Percentiles rank a stretch among this genome's conserved stretches.
Evolutionary conservation across 768 basidiomycete genomes (phyloP).

Genomic region (Boletus vinaceobasis): DNA sequence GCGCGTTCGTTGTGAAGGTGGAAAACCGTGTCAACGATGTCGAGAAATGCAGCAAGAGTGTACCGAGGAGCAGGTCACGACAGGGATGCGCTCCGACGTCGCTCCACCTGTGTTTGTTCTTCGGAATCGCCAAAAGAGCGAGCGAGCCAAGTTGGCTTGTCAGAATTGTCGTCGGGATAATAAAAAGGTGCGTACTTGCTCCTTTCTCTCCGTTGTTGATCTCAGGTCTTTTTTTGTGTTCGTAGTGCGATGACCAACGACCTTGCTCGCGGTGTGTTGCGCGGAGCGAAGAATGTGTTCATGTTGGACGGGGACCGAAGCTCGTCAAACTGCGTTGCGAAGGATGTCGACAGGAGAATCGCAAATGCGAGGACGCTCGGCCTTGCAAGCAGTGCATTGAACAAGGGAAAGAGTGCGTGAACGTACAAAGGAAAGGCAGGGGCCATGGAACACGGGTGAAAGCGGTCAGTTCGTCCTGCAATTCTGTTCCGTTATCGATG

Average conservation of each 20-base stretch:
- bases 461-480: constrained; percentile 41
- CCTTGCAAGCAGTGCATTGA: constrained; percentile 55
- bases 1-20: constrained; percentile 42
- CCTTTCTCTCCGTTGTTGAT: background rate
- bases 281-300: constrained; percentile 53
- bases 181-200: constrained; percentile 47
- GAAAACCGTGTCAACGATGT: constrained; percentile 36
- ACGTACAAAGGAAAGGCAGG: constrained; percentile 47
- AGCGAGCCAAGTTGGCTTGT: constrained; percentile 59
- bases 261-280: constrained; percentile 59
- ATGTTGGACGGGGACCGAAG: constrained; percentile 54
- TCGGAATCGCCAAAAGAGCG: constrained; percentile 35
- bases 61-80: constrained; percentile 37
- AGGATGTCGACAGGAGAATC: constrained; percentile 52
- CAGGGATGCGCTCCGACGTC: constrained; percentile 23
- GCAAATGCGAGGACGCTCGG: constrained; percentile 56
- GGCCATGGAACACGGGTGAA: constrained; percentile 62
- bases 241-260: constrained; percentile 59
- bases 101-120: constrained; percentile 20
- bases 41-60: constrained; percentile 41
- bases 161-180: constrained; percentile 60
- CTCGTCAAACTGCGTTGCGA: constrained; percentile 59
- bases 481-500: constrained; percentile 1
- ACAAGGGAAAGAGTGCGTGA: constrained; percentile 45
- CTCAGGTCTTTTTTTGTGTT: background rate